Evolutionary conservation across 2,329 filamentous ascomycete species (phyloP).

Genomic region (Pestalotiopsis sp.): DNA sequence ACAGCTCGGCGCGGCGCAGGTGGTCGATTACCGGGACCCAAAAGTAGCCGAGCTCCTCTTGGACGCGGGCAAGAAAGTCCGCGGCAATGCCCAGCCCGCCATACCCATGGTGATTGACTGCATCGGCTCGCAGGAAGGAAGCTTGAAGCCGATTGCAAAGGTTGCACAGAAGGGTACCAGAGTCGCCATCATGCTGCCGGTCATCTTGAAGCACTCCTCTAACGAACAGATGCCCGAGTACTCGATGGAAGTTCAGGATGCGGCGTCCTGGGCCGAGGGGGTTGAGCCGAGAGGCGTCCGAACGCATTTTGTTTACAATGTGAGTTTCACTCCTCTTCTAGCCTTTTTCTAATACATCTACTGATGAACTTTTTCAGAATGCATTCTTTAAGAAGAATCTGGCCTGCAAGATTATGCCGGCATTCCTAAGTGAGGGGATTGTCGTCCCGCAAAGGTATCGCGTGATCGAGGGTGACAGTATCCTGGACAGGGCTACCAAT

Average conservation of each 20-base stretch:
- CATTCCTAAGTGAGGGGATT: constrained; percentile 41
- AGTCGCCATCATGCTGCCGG: constrained; percentile 62
- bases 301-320: constrained; percentile 55
- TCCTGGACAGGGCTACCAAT: constrained; percentile 41
- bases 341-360: neutral
- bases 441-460: constrained; percentile 44
- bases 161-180: constrained; percentile 51
- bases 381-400: constrained; percentile 56
- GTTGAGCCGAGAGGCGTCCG: constrained; percentile 56
- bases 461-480: constrained; percentile 41
- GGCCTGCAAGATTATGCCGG: constrained; percentile 57
- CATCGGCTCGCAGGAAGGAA: constrained; percentile 52
- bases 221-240: constrained; percentile 52
- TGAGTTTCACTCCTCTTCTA: constrained; percentile 29
- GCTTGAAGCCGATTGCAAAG: constrained; percentile 50
- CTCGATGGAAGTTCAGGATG: constrained; percentile 51
- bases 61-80: constrained; percentile 20
- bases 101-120: constrained; percentile 57
- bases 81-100: constrained; percentile 19
- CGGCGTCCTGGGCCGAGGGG: constrained; percentile 52
- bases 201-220: constrained; percentile 57
- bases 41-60: constrained; percentile 37
- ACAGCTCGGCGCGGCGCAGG: constrained; percentile 43
- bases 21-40: constrained; percentile 48
- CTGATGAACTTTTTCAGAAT: constrained; percentile 42